A percentile compares a stretch with the other conserved stretches of the same genome.
phyloP scores from a whole-genome alignment of 2,329 filamentous ascomycete genomes.

The Scedosporium minutisporum region DNA sequence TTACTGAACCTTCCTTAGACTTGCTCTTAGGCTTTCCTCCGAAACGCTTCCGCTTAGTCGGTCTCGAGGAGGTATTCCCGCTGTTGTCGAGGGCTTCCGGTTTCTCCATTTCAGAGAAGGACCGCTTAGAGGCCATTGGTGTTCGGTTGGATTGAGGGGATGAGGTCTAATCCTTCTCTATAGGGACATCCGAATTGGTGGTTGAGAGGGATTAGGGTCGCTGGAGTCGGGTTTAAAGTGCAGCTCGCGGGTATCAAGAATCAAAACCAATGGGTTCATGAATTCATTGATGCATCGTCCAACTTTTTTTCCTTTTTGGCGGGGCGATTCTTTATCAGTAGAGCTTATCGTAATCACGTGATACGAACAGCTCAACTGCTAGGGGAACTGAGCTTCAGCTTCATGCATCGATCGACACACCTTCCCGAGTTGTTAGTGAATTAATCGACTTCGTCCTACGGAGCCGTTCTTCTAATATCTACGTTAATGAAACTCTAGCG shows the following conservation, averaged over 20 bases:
- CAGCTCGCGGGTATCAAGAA: background rate
- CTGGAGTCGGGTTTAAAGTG: too few relatives aligned
- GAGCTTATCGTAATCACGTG: background rate
- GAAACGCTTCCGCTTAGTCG: constrained; percentile 2
- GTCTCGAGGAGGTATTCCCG: constrained; percentile 18
- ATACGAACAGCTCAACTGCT: background rate
- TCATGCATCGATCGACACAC: background rate
- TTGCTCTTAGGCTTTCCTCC: constrained; percentile 26
- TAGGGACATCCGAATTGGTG: background rate
- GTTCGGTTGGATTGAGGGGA: background rate
- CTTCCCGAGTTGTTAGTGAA: background rate
- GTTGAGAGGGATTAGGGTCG: background rate
- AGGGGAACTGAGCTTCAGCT: background rate
- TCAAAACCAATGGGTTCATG: background rate
- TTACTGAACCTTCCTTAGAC: constrained; percentile 37
- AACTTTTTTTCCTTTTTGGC: background rate
- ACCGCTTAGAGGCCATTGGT: constrained; percentile 4
- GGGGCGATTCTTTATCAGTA: background rate
- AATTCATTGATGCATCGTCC: background rate
- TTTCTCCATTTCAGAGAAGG: background rate
- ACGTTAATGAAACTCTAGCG: too few relatives aligned
- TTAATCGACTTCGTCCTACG: background rate
- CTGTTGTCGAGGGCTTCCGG: constrained; percentile 16
- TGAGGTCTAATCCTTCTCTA: too few relatives aligned
- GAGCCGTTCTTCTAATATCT: too few relatives aligned